Percentiles rank a stretch among this genome's conserved stretches.
These are phyloP conservation scores for Lactuca saligna DNA, from an alignment of 129 eudicot genomes.

Conservation along the genomic window DNA sequence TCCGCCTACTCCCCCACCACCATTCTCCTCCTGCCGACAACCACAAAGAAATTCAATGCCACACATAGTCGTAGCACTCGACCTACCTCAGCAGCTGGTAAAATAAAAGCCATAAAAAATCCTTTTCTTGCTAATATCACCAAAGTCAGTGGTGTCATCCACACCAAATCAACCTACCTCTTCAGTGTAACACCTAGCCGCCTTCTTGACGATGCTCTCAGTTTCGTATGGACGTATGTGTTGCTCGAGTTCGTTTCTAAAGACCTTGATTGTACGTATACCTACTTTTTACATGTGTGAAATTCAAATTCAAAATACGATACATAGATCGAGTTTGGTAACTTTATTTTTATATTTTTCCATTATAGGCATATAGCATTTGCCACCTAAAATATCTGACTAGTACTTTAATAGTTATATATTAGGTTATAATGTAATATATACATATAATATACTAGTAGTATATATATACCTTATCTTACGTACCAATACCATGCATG, in stretches of 20 bases:
- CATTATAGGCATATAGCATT: no score
- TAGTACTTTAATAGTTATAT: no score
- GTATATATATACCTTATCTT: no score
- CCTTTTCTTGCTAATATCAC: not conserved
- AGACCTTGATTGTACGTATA: conserved; percentile 47
- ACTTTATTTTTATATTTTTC: no score
- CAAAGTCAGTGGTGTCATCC: not conserved
- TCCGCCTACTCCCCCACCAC: not conserved
- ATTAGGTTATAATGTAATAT: no score
- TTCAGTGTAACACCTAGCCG: conserved; percentile 30
- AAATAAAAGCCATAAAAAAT: not conserved
- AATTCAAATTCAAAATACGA: no score
- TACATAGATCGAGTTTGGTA: no score
- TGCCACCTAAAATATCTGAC: no score
- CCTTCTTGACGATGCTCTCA: conserved; percentile 38
- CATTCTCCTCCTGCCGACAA: not conserved
- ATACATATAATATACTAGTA: no score
- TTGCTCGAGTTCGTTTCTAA: conserved; percentile 55
- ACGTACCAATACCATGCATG: no score
- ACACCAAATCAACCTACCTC: conserved; percentile 1
- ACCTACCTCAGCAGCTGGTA: not conserved
- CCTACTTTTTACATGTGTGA: no score
- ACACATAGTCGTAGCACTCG: not conserved
- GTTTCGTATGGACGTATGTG: conserved; percentile 44
- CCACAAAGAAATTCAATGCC: not conserved